A percentile compares a stretch with the other conserved stretches of the same genome.
Conservation (phyloP, 805 yeast genomes). For the Suhomyces prunicola region DNA sequence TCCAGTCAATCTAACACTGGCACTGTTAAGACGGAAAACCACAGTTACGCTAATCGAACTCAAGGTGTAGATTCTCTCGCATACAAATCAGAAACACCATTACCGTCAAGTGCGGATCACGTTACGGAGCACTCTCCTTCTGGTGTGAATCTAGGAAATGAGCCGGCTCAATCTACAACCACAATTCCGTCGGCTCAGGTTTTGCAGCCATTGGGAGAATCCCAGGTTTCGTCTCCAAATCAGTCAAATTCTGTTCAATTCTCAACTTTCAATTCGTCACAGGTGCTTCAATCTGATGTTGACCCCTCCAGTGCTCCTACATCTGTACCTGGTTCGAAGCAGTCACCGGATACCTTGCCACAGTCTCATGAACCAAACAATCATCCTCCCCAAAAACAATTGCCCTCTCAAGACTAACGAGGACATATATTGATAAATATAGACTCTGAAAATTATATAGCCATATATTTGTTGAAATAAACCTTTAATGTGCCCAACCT, state of each 20-base stretch:
- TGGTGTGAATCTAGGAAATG: neutral
- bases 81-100: neutral
- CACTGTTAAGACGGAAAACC: neutral
- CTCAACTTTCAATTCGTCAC: neutral
- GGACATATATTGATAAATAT: neutral
- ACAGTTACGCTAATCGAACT: neutral
- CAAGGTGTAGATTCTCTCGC: neutral
- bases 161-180: neutral
- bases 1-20: neutral
- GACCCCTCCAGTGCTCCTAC: neutral
- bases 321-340: neutral
- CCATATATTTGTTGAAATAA: neutral
- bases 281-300: neutral
- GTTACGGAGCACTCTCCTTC: neutral
- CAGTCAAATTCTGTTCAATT: neutral
- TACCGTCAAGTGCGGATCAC: neutral
- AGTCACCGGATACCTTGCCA: neutral
- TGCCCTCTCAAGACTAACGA: neutral
- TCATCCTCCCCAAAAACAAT: neutral
- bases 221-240: neutral
- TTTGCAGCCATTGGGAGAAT: neutral
- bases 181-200: neutral
- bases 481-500: neutral
- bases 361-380: neutral
- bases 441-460: neutral